phyloP scores from a whole-genome alignment of 106 monocot species.

The Chionographis japonica region DNA sequence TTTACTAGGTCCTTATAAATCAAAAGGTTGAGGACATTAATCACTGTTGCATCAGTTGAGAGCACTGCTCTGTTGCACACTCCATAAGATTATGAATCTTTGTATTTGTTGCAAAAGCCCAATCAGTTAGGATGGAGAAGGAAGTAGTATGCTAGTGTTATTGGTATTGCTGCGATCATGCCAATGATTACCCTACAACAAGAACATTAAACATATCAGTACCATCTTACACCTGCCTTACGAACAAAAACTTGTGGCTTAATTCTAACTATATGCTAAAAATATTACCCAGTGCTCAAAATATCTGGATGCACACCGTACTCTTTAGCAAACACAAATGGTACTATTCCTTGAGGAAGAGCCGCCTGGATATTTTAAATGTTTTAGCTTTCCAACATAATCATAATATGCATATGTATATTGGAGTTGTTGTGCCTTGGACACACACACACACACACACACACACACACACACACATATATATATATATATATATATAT shows the following conservation, averaged over 20 bases:
- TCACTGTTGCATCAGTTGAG: too few species aligned
- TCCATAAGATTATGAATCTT: too few species aligned
- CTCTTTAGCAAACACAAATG: slow-evolving; percentile 87
- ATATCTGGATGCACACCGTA: slow-evolving; percentile 72
- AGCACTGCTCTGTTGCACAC: too few species aligned
- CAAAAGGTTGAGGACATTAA: too few species aligned
- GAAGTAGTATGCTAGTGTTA: slow-evolving; percentile 59
- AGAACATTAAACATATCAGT: background rate
- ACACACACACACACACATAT: too few species aligned
- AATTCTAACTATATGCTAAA: background rate
- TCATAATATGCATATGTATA: too few species aligned
- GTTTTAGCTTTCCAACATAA: background rate
- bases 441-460: too few species aligned
- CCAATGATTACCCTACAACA: slow-evolving; percentile 62
- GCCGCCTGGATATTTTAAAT: slow-evolving; percentile 47
- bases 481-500: too few species aligned
- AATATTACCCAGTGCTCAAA: slow-evolving; percentile 67
- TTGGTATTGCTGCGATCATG: slow-evolving; percentile 59
- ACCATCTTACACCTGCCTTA: background rate
- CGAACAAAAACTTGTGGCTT: background rate
- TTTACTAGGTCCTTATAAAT: too few species aligned
- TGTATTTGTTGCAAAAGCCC: too few species aligned
- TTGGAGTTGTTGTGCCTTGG: too few species aligned
- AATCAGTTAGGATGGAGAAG: slow-evolving; percentile 24
- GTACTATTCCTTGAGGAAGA: slow-evolving; percentile 79